Evolutionary conservation across 139 green algal genomes (phyloP).

Genomic region (Chlamydomonas eustigma): DNA sequence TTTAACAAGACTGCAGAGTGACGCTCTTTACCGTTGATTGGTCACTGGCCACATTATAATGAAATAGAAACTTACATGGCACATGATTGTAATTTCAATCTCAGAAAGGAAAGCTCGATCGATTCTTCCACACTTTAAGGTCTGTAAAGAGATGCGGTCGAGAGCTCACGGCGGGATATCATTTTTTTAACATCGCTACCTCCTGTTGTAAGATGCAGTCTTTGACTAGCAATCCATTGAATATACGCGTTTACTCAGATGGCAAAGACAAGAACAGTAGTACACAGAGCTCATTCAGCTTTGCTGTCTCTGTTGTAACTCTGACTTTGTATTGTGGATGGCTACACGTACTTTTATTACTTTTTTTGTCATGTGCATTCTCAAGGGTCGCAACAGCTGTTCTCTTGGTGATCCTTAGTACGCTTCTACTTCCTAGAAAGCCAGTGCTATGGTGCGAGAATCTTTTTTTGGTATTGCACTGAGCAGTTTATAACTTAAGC

Average conservation of each 20-base stretch:
- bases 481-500: background rate
- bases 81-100: no score
- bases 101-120: no score
- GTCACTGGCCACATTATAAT: no score
- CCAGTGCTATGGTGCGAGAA: background rate
- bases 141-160: no score
- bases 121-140: no score
- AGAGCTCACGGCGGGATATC: no score
- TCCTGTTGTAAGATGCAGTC: no score
- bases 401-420: conserved; percentile 13
- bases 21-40: no score
- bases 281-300: conserved; percentile 26
- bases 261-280: conserved; percentile 21
- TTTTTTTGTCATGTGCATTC: conserved; percentile 14
- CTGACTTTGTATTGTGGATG: conserved; percentile 34
- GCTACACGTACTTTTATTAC: conserved; percentile 36
- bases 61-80: no score
- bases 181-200: no score
- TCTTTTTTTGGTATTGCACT: background rate
- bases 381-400: background rate
- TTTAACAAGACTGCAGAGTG: no score
- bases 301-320: conserved; percentile 26
- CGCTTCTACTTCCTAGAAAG: background rate
- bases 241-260: conserved; percentile 37
- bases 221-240: background rate